phyloP scores from a whole-genome alignment of 2,329 filamentous ascomycete genomes.

The Aspergillus uvarum region DNA sequence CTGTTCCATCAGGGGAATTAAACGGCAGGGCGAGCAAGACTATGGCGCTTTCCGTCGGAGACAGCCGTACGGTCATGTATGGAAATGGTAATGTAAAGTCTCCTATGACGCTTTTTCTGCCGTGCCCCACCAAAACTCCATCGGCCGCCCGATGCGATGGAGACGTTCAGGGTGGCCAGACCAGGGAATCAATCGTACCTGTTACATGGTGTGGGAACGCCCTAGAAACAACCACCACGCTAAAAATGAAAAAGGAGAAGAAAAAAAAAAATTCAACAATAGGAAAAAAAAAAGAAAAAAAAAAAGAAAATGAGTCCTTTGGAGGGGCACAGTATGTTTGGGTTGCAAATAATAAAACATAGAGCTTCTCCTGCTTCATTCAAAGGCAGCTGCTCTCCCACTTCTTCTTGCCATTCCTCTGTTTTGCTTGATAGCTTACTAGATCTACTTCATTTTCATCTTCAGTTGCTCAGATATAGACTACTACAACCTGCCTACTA shows the following conservation, averaged over 20 bases:
- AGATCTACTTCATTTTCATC: conserved; percentile 4
- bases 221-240: conserved; percentile 20
- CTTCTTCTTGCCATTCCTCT: conserved; percentile 9
- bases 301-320: conserved; percentile 9
- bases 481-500: background rate
- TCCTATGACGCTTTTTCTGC: conserved; percentile 30
- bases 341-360: conserved; percentile 6
- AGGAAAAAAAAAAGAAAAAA: conserved; percentile 20
- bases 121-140: conserved; percentile 16
- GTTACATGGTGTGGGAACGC: conserved; percentile 28
- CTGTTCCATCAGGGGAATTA: background rate
- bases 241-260: conserved; percentile 21
- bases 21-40: background rate
- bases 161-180: conserved; percentile 25
- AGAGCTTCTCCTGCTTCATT: conserved; percentile 20
- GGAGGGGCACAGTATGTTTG: conserved; percentile 8
- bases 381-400: conserved; percentile 24
- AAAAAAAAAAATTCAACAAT: conserved; percentile 19
- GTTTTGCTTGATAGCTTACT: conserved; percentile 9
- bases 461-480: background rate
- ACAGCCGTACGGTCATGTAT: conserved; percentile 15
- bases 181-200: conserved; percentile 23
- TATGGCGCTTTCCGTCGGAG: conserved; percentile 5
- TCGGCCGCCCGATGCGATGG: conserved; percentile 19
- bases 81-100: conserved; percentile 22